phyloP scores from a whole-genome alignment of 371 early-diverging fungal genomes.

The Lichtheimia ramosa region DNA sequence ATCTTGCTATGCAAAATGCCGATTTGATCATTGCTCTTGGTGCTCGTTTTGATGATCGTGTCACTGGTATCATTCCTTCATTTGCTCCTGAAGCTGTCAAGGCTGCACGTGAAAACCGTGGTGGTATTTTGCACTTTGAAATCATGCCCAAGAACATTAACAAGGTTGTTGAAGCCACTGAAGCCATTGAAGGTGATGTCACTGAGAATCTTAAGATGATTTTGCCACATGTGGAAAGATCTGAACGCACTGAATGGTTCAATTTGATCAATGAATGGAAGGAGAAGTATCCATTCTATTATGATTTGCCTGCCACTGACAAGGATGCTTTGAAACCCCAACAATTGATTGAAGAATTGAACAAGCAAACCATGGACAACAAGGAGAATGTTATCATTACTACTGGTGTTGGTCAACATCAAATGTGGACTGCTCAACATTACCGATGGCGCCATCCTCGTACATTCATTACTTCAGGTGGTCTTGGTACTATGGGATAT shows the following conservation, averaged over 20 bases:
- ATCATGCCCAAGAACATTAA: slow-evolving; percentile 99
- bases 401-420: slow-evolving; percentile 98
- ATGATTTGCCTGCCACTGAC: slow-evolving; percentile 47
- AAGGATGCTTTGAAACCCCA: slow-evolving; percentile 80
- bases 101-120: slow-evolving; percentile 86
- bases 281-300: slow-evolving; percentile 86
- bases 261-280: slow-evolving; percentile 83
- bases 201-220: slow-evolving; percentile 78
- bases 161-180: slow-evolving; percentile 90
- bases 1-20: slow-evolving; percentile 94
- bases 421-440: slow-evolving; percentile 95
- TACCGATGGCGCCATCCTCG: slow-evolving; percentile 90
- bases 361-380: slow-evolving; percentile 73
- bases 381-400: slow-evolving; percentile 93
- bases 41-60: slow-evolving; percentile 97
- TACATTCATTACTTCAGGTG: slow-evolving; percentile 90
- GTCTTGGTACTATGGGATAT: slow-evolving; percentile 97
- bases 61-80: slow-evolving; percentile 81
- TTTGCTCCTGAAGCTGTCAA: slow-evolving; percentile 93
- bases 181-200: slow-evolving; percentile 95
- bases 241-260: slow-evolving; percentile 83
- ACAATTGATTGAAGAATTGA: slow-evolving; percentile 88
- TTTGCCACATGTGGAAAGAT: slow-evolving; percentile 73
- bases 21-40: slow-evolving; percentile 96
- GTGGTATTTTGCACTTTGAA: slow-evolving; percentile 98